A percentile compares a stretch with the other conserved stretches of the same genome.
phyloP scores from a whole-genome alignment of 2,329 filamentous ascomycete genomes.

The Sclerotinia glacialis region DNA sequence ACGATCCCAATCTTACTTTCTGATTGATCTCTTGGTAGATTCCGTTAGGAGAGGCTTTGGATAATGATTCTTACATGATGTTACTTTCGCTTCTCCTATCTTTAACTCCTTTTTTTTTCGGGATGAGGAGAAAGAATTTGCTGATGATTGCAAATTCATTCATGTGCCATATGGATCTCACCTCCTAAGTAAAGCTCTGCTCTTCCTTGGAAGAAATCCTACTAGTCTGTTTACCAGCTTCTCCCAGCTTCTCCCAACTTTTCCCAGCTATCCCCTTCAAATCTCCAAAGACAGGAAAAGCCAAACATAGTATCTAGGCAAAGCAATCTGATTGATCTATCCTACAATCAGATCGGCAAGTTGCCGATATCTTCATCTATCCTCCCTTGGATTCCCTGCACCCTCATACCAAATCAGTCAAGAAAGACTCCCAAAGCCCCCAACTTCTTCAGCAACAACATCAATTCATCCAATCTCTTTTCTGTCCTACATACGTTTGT shows the following conservation, averaged over 20 bases:
- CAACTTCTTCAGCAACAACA: background rate
- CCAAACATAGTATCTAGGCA: background rate
- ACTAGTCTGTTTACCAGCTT: background rate
- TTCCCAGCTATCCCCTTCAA: background rate
- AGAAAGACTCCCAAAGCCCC: background rate
- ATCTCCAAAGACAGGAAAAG: background rate
- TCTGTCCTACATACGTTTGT: background rate
- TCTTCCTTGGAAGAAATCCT: background rate
- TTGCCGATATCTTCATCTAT: slow-evolving; percentile 9
- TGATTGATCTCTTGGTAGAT: slow-evolving; percentile 14
- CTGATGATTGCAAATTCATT: background rate
- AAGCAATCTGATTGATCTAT: background rate
- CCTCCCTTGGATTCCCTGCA: background rate
- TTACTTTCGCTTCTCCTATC: background rate
- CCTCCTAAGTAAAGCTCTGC: background rate
- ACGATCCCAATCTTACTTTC: slow-evolving; percentile 22
- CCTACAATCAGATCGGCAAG: slow-evolving; percentile 8
- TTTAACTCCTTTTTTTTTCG: background rate
- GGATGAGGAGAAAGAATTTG: background rate
- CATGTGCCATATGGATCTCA: background rate
- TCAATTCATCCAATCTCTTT: background rate
- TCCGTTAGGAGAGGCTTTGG: background rate
- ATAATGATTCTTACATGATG: background rate
- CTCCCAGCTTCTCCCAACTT: background rate
- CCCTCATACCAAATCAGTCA: background rate